Evolutionary conservation across 2,329 filamentous ascomycete species (phyloP).

Genomic region (Calycina marina): DNA sequence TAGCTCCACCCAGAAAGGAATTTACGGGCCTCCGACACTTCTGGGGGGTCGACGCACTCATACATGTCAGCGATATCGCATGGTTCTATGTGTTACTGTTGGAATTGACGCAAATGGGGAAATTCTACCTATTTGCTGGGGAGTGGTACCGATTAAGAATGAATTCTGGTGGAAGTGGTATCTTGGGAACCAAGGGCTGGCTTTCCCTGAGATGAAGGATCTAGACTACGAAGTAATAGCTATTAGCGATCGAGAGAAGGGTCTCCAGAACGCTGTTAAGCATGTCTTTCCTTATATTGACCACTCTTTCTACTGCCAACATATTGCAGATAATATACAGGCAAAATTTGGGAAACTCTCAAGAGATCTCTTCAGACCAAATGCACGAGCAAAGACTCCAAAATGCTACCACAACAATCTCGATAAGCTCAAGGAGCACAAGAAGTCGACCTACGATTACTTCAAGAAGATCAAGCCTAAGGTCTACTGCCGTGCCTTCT

Average conservation of each 20-base stretch:
- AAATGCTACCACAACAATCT: not conserved
- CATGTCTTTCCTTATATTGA: not conserved
- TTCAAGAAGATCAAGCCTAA: not conserved
- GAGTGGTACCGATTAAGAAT: no score
- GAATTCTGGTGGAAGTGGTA: no score
- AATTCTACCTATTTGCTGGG: no score
- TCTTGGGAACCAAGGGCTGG: no score
- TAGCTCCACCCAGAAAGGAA: no score
- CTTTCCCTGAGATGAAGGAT: no score
- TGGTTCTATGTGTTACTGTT: no score
- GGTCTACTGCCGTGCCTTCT: not conserved
- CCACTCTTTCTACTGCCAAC: not conserved
- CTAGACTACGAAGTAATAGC: no score
- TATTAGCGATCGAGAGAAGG: not conserved
- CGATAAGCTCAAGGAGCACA: not conserved
- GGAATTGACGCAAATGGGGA: no score
- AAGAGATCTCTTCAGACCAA: not conserved
- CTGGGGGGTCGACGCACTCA: no score
- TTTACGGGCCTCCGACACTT: no score
- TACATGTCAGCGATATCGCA: no score
- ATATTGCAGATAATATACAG: slow-evolving; percentile 1
- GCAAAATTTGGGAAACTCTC: not conserved
- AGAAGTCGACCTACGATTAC: not conserved
- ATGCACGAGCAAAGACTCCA: not conserved
- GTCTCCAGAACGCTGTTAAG: not conserved